Evolutionary conservation across 768 basidiomycete genomes (phyloP).

Genomic region (Punctularia strigosozonata): DNA sequence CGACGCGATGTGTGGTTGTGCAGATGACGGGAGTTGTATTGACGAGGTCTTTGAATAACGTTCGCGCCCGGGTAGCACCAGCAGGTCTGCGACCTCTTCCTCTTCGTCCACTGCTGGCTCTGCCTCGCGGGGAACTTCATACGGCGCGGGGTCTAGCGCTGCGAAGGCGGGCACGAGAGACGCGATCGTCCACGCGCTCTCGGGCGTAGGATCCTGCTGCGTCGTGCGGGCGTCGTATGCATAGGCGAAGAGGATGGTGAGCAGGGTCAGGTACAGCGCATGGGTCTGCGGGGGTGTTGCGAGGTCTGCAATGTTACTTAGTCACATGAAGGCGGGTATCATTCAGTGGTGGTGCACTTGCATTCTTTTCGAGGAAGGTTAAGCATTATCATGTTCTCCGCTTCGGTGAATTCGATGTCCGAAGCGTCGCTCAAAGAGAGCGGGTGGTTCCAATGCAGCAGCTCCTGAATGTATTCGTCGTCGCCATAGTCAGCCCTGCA

Average conservation of each 20-base stretch:
- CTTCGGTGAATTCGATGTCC: slow-evolving; percentile 50
- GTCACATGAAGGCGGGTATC: neutral
- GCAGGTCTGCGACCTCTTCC: too few species aligned
- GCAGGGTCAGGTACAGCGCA: slow-evolving; percentile 54
- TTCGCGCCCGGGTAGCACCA: too few species aligned
- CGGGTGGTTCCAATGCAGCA: slow-evolving; percentile 58
- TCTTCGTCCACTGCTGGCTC: slow-evolving; percentile 3
- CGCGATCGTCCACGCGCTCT: slow-evolving; percentile 82
- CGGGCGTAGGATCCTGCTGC: slow-evolving; percentile 69
- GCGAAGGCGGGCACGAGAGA: slow-evolving; percentile 66
- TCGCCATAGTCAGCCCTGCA: slow-evolving; percentile 76
- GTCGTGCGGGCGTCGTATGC: slow-evolving; percentile 74
- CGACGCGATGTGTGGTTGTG: neutral
- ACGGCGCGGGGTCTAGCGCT: slow-evolving; percentile 68
- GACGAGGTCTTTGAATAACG: too few species aligned
- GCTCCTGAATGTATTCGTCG: slow-evolving; percentile 61
- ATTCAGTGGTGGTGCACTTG: slow-evolving; percentile 14
- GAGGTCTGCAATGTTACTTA: slow-evolving; percentile 37
- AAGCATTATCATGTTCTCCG: slow-evolving; percentile 59
- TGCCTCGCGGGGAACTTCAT: slow-evolving; percentile 13
- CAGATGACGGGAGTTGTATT: too few species aligned
- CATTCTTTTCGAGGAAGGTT: slow-evolving; percentile 41
- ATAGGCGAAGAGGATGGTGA: slow-evolving; percentile 68
- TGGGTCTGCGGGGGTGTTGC: slow-evolving; percentile 42
- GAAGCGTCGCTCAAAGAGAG: slow-evolving; percentile 16